Base-by-base conservation (phyloP, 139 green algal species). In the Micractinium sp. region DNA sequence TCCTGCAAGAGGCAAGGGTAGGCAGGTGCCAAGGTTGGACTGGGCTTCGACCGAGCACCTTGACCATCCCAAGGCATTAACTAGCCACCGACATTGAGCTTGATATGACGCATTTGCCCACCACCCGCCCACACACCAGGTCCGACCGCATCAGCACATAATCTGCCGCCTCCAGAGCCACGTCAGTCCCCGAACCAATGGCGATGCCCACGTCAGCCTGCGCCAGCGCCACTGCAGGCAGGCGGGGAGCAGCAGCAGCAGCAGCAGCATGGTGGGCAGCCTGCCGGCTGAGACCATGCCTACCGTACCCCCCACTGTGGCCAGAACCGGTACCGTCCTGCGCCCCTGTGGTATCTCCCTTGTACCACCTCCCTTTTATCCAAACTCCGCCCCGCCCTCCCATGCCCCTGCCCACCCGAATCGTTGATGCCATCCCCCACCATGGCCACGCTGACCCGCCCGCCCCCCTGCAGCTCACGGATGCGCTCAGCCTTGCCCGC, bases 351-450 rank as follows among this genome's bases (percentile, higher is more conserved):
- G 47, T 9, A 56, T 9, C 47, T 56, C 47, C 47, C 9, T 9
- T 56, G 47, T 56, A 56, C 47, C 9, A 9, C n/a, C n/a, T 56
- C 47, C 47, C 47, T 9, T 56, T 39, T 79, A 27, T 27, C 66
- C 66, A 19, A 3, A 3, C 25, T 39, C 63, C 41, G 1, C 15
- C 3, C 47, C 23, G 78, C 78, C 78, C 19, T 13, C 39, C 15
- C 78, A 38, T 0, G 16, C 78, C 14, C 41, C 41, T 12, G 7
- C 29, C n/a, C 71, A 39, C 41, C 23, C 41, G 95, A 95, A 93
- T 99, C 98, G 90, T 99, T 99, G 63, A 99, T 92, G 63, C 98
- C 98, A 89, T 99, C 98, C 12, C 98, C 98, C 63, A 99, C 97
- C 97, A 99, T 99, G 9, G 96, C 98, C 75, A 99, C 98, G 53